Evolutionary conservation across 306 rosid species (phyloP), one percentile per base, ranked within the genome.

Genomic region (Prunus campanulata): DNA sequence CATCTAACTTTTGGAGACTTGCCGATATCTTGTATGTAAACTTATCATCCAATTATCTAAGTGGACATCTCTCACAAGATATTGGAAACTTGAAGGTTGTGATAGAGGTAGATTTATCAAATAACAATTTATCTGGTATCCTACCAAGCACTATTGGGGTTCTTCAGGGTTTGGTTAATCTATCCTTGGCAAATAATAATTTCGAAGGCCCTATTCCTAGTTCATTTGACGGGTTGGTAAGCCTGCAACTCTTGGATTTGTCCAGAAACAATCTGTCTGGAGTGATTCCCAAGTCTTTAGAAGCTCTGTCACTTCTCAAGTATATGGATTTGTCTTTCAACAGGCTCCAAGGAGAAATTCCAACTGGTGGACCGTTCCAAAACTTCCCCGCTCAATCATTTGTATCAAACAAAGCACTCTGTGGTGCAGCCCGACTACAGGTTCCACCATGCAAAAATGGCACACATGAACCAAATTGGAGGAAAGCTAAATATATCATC

Each of bases 261-360:
- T 48, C 14, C 1, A 35, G 8, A 5, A 35, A 5, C 42, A 35
- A 6, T 35, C 0, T 35, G 0, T 35, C 42, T 5, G 51, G 51
- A 48, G 1, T 48, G 51, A 48, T 48, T 48, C 51, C 51, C 2
- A 11, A 11, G 14, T 48, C 51, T 48, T 48, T 48, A 8, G 14
- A 48, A 48, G 51, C 51, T 11, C 16, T 48, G 0, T 11, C 10
- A 48, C 51, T 8, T 48, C 51, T 48, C 51, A 48, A 11, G 14
- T 11, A 11, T 48, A 4, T 48, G 51, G 14, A 48, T 48, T 3
- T 48, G 11, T 48, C 51, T 48, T 48, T 48, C 51, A 48, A 81
- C 32, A 50, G 8, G 8, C 52, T 81, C 32, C 59, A 14, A 68
- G 83, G 80, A 68, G 74, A 74, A 74, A 78, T 83, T 52, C 83